These are phyloP conservation scores for Eleusine coracana DNA, from an alignment of 176 grass and related monocot species.

Conservation along the genomic window DNA sequence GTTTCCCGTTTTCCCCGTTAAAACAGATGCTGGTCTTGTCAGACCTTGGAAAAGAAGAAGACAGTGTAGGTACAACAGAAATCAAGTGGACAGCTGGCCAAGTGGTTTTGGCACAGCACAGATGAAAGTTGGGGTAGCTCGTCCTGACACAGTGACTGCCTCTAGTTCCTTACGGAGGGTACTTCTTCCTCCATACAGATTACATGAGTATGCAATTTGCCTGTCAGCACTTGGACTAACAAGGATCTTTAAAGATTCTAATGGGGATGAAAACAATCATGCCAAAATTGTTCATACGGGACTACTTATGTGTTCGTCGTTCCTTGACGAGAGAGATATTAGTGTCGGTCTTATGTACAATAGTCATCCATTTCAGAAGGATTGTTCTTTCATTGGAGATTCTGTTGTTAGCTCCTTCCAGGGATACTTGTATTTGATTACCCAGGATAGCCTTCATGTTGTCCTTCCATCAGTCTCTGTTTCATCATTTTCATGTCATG, in stretches of 20 bases:
- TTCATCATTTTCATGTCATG: slow-evolving; percentile 49
- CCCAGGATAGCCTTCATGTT: slow-evolving; percentile 70
- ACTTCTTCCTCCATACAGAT: slow-evolving; percentile 76
- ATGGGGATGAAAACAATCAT: slow-evolving; percentile 45
- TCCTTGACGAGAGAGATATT: slow-evolving; percentile 55
- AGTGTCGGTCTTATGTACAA: slow-evolving; percentile 23
- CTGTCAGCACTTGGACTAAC: slow-evolving; percentile 89
- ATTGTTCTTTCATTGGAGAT: slow-evolving; percentile 55
- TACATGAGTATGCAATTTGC: slow-evolving; percentile 60
- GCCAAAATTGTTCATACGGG: slow-evolving; percentile 67
- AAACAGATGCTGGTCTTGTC: slow-evolving; percentile 23
- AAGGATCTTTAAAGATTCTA: slow-evolving; percentile 56
- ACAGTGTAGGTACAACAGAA: slow-evolving; percentile 44
- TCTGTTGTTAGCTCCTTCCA: slow-evolving; percentile 78
- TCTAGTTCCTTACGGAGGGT: slow-evolving; percentile 60
- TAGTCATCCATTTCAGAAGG: slow-evolving; percentile 49
- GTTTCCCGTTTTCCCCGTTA: slow-evolving; percentile 37
- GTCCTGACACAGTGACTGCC: slow-evolving; percentile 21
- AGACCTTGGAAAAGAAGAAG: slow-evolving; percentile 64
- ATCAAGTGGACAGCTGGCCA: slow-evolving; percentile 41
- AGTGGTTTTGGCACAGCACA: slow-evolving; percentile 58
- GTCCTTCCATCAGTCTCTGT: slow-evolving; percentile 79
- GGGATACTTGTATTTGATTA: slow-evolving; percentile 87
- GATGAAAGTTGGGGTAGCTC: slow-evolving; percentile 44
- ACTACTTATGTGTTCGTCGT: slow-evolving; percentile 46